Evolutionary conservation across 495 filamentous ascomycete species (phyloP).

Genomic region (Aspergillus carlsbadensis): DNA sequence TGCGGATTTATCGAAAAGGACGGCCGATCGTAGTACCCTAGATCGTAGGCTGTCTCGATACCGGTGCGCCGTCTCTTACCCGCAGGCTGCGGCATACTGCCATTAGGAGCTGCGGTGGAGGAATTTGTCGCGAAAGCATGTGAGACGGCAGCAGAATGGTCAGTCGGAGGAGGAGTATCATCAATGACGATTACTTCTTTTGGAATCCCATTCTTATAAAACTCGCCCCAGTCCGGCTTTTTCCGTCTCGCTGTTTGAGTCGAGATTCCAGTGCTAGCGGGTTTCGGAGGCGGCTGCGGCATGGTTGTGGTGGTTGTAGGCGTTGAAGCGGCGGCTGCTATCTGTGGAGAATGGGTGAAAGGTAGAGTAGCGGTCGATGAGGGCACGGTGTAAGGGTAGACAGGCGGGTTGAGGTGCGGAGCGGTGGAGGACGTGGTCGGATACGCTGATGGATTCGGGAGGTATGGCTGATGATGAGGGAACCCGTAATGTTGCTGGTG

Average conservation of each 20-base stretch:
- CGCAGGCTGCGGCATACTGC: conserved; percentile 49
- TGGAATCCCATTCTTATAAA: conserved; percentile 90
- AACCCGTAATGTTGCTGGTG: conserved; percentile 70
- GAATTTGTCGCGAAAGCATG: conserved; percentile 27
- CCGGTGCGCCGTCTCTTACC: conserved; percentile 67
- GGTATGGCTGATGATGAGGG: conserved; percentile 66
- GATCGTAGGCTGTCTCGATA: conserved; percentile 61
- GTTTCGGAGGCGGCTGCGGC: conserved; percentile 31
- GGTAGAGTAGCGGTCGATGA: conserved; percentile 41
- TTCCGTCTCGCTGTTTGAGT: conserved; percentile 60
- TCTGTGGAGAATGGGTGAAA: conserved; percentile 36
- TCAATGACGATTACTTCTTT: conserved; percentile 96
- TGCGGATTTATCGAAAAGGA: conserved; percentile 73
- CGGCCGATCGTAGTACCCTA: conserved; percentile 58
- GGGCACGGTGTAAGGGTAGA: conserved; percentile 49
- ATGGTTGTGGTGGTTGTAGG: conserved; percentile 31
- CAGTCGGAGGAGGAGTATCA: conserved; percentile 77
- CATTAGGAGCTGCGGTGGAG: conserved; percentile 23
- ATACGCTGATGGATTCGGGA: conserved; percentile 50
- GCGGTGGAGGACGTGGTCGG: conserved; percentile 51
- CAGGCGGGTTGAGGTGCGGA: conserved; percentile 48
- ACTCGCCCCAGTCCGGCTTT: conserved; percentile 79
- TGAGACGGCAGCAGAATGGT: conserved; percentile 39
- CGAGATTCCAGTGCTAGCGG: conserved; percentile 23
- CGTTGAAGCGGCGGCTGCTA: conserved; percentile 33